Percentiles rank a stretch among this genome's conserved stretches.
Conservation (phyloP, 2,329 filamentous ascomycete species). For the Exserohilum rostratum region DNA sequence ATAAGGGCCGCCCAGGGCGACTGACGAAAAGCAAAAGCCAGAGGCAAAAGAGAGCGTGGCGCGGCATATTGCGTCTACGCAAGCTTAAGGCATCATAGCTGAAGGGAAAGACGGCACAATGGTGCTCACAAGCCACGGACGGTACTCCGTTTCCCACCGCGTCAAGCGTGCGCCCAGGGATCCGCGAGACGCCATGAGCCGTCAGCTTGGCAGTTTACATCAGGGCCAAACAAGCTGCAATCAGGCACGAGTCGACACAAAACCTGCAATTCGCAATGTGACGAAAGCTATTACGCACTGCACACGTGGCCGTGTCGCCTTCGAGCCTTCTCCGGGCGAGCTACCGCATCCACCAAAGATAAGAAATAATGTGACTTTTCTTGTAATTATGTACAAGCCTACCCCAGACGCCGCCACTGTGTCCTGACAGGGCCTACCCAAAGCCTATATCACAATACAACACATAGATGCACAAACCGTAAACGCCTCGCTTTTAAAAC, state of each 20-base stretch:
- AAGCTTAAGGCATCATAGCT: no score
- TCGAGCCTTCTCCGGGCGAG: neutral
- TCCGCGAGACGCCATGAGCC: constrained; percentile 8
- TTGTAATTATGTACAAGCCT: constrained; percentile 3
- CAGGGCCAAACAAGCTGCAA: constrained; percentile 8
- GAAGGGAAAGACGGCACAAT: no score
- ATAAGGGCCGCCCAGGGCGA: neutral
- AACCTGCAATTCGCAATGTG: constrained; percentile 19
- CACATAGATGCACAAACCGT: constrained; percentile 2
- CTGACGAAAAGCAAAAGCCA: no score
- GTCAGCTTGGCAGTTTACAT: constrained; percentile 26
- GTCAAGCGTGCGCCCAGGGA: constrained; percentile 1
- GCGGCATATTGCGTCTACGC: neutral
- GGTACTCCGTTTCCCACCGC: neutral
- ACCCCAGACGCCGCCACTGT: neutral
- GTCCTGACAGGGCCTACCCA: constrained; percentile 1
- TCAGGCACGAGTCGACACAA: constrained; percentile 7
- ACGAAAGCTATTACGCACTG: neutral
- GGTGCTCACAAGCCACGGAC: neutral
- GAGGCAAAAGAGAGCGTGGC: no score
- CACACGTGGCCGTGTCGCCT: neutral
- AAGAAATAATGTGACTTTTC: neutral
- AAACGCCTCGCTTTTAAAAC: constrained; percentile 15
- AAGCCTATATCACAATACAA: constrained; percentile 3
- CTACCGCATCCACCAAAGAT: no score